phyloP scores from a whole-genome alignment of 495 filamentous ascomycete genomes.

The Immersiella caudata region DNA sequence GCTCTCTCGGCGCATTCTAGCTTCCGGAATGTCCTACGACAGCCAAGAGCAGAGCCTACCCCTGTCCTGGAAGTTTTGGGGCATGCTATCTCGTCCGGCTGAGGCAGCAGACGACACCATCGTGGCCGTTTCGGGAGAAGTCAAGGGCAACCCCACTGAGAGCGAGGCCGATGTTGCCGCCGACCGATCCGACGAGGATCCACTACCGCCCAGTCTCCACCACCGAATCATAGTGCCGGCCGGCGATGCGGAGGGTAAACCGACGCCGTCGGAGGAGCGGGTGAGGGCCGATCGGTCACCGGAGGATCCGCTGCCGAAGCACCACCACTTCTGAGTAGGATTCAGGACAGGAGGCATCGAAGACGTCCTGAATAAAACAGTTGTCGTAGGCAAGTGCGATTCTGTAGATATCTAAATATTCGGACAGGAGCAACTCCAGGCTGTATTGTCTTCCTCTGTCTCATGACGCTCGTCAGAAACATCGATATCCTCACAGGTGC shows the following conservation, averaged over 20 bases:
- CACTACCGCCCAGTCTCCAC: conserved; percentile 30
- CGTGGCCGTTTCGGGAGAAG: conserved; percentile 23
- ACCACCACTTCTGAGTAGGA: not conserved
- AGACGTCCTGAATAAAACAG: too few relatives aligned
- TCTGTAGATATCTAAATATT: not conserved
- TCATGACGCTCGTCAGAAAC: not conserved
- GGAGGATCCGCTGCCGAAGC: conserved; percentile 26
- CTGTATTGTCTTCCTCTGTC: not conserved
- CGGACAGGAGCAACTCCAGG: not conserved
- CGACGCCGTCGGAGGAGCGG: conserved; percentile 32
- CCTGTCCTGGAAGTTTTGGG: conserved; percentile 4
- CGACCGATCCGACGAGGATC: conserved; percentile 33
- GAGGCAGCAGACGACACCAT: not conserved
- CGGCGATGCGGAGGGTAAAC: conserved; percentile 22
- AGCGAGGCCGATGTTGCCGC: conserved; percentile 36
- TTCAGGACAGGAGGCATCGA: too few relatives aligned
- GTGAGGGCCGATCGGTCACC: conserved; percentile 27
- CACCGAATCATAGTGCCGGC: conserved; percentile 25
- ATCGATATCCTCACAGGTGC: too few relatives aligned
- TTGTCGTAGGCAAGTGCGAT: not conserved
- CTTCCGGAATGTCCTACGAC: not conserved
- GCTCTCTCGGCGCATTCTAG: not conserved
- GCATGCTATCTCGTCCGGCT: not conserved
- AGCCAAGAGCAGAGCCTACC: not conserved
- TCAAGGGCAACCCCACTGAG: conserved; percentile 36